A percentile compares a stretch with the other conserved stretches of the same genome.
Conservation (phyloP, 208 protist species). For the Leishmania major region DNA sequence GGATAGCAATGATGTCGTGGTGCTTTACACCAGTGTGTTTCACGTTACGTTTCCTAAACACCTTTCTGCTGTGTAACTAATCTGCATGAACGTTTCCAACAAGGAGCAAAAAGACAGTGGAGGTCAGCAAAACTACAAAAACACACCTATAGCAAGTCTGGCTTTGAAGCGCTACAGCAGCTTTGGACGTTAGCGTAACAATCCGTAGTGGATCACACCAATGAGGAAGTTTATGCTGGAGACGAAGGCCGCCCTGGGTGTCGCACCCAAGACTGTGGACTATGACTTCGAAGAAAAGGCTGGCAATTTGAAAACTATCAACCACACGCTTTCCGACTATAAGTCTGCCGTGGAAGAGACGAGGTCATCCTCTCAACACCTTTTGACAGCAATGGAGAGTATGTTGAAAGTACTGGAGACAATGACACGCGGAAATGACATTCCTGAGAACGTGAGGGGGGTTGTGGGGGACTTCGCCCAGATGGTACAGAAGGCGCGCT, state of each 20-base stretch:
- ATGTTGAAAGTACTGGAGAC: constrained; percentile 43
- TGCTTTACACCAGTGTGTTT: background rate
- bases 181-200: background rate
- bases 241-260: constrained; percentile 36
- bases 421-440: constrained; percentile 22
- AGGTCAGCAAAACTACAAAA: background rate
- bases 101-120: background rate
- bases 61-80: background rate
- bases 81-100: background rate
- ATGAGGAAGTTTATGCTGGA: constrained; percentile 68
- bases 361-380: constrained; percentile 33
- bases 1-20: background rate
- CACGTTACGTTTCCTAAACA: background rate
- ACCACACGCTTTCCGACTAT: constrained; percentile 33
- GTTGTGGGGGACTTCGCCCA: constrained; percentile 15
- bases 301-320: constrained; percentile 28
- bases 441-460: constrained; percentile 17
- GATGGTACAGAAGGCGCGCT: constrained; percentile 19
- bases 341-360: constrained; percentile 27
- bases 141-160: background rate
- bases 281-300: constrained; percentile 41
- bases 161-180: background rate
- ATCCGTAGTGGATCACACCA: background rate
- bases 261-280: constrained; percentile 52
- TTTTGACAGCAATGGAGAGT: constrained; percentile 29